Evolutionary conservation across 2,329 filamentous ascomycete genomes (phyloP).

Genomic region (Metarhizium guizhouense): DNA sequence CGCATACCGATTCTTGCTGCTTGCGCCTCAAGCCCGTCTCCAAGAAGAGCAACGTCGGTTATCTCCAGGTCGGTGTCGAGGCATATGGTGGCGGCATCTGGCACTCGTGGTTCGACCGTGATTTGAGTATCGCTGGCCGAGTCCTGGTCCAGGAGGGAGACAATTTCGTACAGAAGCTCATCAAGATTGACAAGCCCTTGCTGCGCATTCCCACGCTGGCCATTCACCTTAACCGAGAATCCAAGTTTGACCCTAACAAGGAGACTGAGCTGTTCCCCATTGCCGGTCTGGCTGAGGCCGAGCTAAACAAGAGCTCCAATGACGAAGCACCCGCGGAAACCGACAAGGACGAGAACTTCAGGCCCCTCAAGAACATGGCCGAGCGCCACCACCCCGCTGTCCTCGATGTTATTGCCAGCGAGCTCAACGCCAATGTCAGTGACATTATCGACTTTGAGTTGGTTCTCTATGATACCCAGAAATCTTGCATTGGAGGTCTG

Average conservation of each 20-base stretch:
- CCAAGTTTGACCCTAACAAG: constrained; percentile 90
- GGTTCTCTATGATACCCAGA: constrained; percentile 93
- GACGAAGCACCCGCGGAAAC: constrained; percentile 31
- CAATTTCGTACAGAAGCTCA: constrained; percentile 70
- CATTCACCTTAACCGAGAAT: constrained; percentile 82
- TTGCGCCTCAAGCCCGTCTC: constrained; percentile 90
- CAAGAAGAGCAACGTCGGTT: constrained; percentile 78
- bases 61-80: constrained; percentile 90
- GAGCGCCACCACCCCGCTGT: constrained; percentile 86
- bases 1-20: constrained; percentile 91
- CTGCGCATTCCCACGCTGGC: constrained; percentile 88
- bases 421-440: constrained; percentile 60
- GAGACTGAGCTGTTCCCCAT: constrained; percentile 95
- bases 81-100: constrained; percentile 94
- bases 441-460: constrained; percentile 91
- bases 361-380: constrained; percentile 65
- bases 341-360: constrained; percentile 46
- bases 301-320: constrained; percentile 69
- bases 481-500: constrained; percentile 78
- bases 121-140: constrained; percentile 81
- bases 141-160: constrained; percentile 69
- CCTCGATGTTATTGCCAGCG: constrained; percentile 72
- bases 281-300: constrained; percentile 74
- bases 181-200: constrained; percentile 86
- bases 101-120: constrained; percentile 98